Evolutionary conservation across 2,329 filamentous ascomycete species (phyloP).

Genomic region (Verticillium nubilum): DNA sequence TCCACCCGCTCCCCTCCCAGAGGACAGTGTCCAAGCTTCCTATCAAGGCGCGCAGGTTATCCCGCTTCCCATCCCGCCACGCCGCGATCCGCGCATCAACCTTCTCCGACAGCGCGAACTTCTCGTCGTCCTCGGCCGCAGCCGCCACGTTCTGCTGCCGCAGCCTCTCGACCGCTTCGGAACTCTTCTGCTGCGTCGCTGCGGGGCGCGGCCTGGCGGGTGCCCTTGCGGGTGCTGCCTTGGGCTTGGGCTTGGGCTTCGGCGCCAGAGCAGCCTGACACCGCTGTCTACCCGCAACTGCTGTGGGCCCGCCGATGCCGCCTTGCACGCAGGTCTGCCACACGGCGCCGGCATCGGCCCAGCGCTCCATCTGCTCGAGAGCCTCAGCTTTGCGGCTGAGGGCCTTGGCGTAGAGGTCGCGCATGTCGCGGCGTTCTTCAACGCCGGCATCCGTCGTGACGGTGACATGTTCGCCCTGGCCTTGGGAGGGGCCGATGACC

Average conservation of each 20-base stretch:
- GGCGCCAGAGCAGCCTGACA: constrained; percentile 83
- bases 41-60: constrained; percentile 84
- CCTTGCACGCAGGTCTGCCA: constrained; percentile 82
- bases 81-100: constrained; percentile 73
- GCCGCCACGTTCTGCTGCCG: constrained; percentile 81
- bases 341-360: constrained; percentile 72
- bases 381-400: constrained; percentile 93
- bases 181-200: constrained; percentile 46
- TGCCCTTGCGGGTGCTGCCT: constrained; percentile 31
- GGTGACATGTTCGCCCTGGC: constrained; percentile 74
- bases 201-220: constrained; percentile 20
- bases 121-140: constrained; percentile 85
- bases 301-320: constrained; percentile 78
- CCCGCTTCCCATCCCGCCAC: constrained; percentile 88
- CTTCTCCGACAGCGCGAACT: constrained; percentile 79
- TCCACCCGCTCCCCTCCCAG: constrained; percentile 92
- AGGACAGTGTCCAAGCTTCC: constrained; percentile 83
- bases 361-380: constrained; percentile 91
- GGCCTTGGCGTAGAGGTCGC: constrained; percentile 88
- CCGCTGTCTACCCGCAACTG: constrained; percentile 78
- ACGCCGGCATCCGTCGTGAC: constrained; percentile 49
- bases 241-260: constrained; percentile 47
- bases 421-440: constrained; percentile 74
- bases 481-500: constrained; percentile 73
- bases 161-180: constrained; percentile 75